A percentile compares a stretch with the other conserved stretches of the same genome.
Evolutionary conservation across 495 filamentous ascomycete genomes (phyloP).

Genomic region (Penicillium riverlandense): DNA sequence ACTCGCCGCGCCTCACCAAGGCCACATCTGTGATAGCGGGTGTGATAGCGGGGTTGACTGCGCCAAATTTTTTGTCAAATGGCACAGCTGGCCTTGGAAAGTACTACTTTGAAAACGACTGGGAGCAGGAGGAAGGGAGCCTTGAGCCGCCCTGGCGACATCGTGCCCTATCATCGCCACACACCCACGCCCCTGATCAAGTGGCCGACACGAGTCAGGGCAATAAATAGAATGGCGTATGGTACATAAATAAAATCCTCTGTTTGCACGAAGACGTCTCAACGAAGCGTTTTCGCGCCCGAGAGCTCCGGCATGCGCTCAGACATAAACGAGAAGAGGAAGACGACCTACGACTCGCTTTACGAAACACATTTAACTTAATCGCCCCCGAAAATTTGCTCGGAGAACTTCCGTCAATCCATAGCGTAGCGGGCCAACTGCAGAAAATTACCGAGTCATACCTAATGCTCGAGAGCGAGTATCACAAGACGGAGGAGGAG

Average conservation of each 20-base stretch:
- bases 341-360: too few species aligned
- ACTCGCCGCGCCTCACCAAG: too few species aligned
- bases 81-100: too few species aligned
- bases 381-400: conserved; percentile 2
- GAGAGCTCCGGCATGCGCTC: conserved; percentile 10
- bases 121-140: too few species aligned
- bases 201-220: background rate
- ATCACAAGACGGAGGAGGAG: conserved; percentile 18
- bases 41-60: too few species aligned
- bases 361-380: conserved; percentile 10
- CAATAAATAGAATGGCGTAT: background rate
- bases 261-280: conserved; percentile 8
- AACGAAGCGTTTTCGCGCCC: conserved; percentile 7
- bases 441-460: conserved; percentile 10
- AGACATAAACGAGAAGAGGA: too few species aligned
- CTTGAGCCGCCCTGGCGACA: too few species aligned
- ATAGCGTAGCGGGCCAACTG: conserved; percentile 5
- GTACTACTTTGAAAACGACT: too few species aligned
- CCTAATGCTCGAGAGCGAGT: conserved; percentile 15
- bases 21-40: too few species aligned
- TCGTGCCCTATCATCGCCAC: background rate
- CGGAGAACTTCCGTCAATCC: background rate
- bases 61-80: too few species aligned
- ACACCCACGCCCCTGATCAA: background rate
- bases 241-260: conserved; percentile 1